Evolutionary conservation across 257 asterid species (phyloP).

Genomic region (Solanum megistacrolobum): DNA sequence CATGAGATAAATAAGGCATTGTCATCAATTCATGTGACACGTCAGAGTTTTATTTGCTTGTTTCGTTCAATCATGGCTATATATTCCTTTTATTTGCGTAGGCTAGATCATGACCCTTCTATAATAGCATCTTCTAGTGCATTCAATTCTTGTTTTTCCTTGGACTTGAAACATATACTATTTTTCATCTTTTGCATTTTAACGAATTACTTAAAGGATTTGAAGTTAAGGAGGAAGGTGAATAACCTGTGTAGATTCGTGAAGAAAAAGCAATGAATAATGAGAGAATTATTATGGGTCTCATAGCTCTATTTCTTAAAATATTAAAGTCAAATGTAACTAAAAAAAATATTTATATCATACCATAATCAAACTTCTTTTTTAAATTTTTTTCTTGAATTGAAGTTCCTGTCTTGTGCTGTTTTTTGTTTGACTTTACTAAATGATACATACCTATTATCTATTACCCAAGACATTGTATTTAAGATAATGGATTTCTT

Average conservation of each 20-base stretch:
- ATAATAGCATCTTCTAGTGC: neutral
- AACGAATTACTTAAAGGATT: neutral
- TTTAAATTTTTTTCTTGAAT: neutral
- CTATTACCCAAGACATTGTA: conserved; percentile 51
- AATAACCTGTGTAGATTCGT: neutral
- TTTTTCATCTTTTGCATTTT: neutral
- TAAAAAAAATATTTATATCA: no score
- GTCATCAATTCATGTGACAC: neutral
- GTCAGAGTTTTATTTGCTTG: neutral
- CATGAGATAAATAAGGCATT: neutral
- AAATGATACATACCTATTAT: neutral
- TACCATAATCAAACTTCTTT: neutral
- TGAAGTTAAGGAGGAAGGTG: neutral
- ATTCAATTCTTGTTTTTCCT: neutral
- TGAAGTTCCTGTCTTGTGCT: neutral
- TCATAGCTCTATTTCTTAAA: neutral
- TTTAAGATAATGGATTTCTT: conserved; percentile 66
- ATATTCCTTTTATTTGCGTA: neutral
- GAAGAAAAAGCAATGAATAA: neutral
- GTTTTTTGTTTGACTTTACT: neutral
- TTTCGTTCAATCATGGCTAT: neutral
- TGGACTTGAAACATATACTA: neutral
- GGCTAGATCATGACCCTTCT: neutral
- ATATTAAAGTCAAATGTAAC: neutral
- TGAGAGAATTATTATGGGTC: neutral